phyloP scores from a whole-genome alignment of 306 rosid species.

The Pterocarpus macrocarpus region DNA sequence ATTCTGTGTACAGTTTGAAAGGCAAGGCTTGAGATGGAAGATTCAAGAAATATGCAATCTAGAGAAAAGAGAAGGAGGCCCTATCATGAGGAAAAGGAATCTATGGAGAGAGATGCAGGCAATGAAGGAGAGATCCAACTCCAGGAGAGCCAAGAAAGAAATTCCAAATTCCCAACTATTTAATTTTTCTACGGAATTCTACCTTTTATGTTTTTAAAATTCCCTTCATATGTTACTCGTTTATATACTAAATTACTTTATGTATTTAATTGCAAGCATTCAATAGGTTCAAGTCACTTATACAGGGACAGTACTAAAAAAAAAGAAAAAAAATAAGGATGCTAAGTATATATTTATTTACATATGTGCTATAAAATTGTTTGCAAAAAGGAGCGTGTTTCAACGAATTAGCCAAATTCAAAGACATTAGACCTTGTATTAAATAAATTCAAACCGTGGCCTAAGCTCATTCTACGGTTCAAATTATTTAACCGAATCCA shows the following conservation, averaged over 20 bases:
- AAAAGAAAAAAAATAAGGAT: neutral
- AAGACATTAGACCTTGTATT: neutral
- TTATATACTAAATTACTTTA: neutral
- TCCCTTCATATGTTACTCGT: neutral
- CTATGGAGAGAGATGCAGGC: neutral
- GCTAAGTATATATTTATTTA: neutral
- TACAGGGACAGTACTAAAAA: neutral
- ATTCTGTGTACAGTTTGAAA: neutral
- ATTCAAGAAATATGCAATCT: neutral
- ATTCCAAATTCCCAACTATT: neutral
- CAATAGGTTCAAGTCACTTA: neutral
- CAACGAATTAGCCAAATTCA: neutral
- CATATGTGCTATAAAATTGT: too few relatives aligned
- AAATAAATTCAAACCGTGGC: neutral
- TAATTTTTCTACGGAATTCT: too few relatives aligned
- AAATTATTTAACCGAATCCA: neutral
- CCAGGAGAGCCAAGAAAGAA: neutral
- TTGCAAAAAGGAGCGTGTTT: too few relatives aligned
- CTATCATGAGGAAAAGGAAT: neutral
- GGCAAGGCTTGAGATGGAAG: neutral
- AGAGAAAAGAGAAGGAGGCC: neutral
- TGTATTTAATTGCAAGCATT: neutral
- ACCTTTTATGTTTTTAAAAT: neutral
- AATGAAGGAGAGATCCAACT: neutral
- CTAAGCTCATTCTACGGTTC: neutral